These are phyloP conservation scores for Gossypium laxum DNA, from an alignment of 441 rosid species.

Conservation along the genomic window DNA sequence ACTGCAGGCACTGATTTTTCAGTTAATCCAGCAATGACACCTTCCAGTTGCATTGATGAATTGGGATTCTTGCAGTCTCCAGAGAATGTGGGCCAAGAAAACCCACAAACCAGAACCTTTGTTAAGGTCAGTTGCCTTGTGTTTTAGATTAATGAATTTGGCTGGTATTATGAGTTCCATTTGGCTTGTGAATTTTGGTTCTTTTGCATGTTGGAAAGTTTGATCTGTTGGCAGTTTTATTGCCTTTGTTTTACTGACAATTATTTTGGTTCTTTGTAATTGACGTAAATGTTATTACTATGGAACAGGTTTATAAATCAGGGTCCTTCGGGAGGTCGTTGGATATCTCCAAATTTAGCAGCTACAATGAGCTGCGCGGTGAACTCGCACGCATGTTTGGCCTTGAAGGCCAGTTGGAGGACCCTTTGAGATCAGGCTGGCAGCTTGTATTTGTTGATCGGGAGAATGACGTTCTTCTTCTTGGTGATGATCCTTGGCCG, in stretches of 20 bases:
- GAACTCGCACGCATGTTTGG: slow-evolving; percentile 92
- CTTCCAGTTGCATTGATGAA: slow-evolving; percentile 68
- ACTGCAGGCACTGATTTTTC: slow-evolving; percentile 54
- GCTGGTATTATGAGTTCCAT: not conserved
- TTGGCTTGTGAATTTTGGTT: not conserved
- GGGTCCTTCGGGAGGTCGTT: slow-evolving; percentile 88
- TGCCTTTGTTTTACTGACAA: not conserved
- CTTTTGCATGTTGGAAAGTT: not conserved
- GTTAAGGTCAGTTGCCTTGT: slow-evolving; percentile 55
- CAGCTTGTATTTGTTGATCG: slow-evolving; percentile 99
- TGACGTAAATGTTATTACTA: not conserved
- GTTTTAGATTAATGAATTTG: not conserved
- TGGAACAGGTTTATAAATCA: slow-evolving; percentile 65
- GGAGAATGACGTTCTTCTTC: slow-evolving; percentile 99
- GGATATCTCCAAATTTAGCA: slow-evolving; percentile 86
- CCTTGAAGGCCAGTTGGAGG: slow-evolving; percentile 92
- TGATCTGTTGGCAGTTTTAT: not conserved
- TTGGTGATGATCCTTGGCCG: slow-evolving; percentile 99
- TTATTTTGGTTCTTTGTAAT: not conserved
- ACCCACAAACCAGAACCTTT: slow-evolving; percentile 59
- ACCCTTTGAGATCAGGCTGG: slow-evolving; percentile 99
- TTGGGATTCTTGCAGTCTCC: slow-evolving; percentile 73
- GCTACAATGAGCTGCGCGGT: slow-evolving; percentile 88
- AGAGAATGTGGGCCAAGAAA: slow-evolving; percentile 55
- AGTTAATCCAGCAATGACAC: slow-evolving; percentile 55